Base-by-base conservation (phyloP, 2,329 filamentous ascomycete species). In the Paecilomyces fulvus region DNA sequence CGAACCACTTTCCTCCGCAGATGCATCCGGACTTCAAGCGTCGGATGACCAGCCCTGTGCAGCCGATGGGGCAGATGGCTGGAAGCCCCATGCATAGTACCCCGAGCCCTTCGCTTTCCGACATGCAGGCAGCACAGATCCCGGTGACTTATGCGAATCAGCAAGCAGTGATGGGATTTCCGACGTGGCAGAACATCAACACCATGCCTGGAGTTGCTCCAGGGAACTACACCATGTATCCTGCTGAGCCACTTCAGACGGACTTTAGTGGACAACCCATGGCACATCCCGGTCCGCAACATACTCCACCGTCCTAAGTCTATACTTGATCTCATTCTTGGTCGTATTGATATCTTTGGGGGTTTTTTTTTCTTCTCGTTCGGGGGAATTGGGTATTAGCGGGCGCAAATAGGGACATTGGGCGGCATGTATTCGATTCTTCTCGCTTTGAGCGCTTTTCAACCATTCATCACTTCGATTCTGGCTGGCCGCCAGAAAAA, bases 31-130 rank as follows among this genome's bases (percentile, higher is more conserved):
- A 73, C 52, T 59, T 71, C 33, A 73, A 73, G 56, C 65, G 70
- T 28, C 65, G 70, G 52, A 72, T 73, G 66, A 73, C 70, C 2
- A 70, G 67, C 33, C 70, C 70, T 4, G 64, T 63, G 8, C 67
- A 73, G 30, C 55, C 61, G 4, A 60, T 67, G 25, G 53, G 52
- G 30, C 48, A 43, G 17, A 46, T 53, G 30, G 33, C 64, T 62
- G 20, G 55, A 56, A 37, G 59, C 21, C 51, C 58, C 55, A n/a
- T 59, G 60, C 54, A 64, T 60, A 43, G 20, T 43, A 53, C 60
- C 61, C 31, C 69, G 12, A 64, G 61, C 52, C 61, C 69, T 2
- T 58, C 67, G 14, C 33, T 60, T 53, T 20, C 65, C 1, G 67
- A 69, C 17, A 63, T 71, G 55, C 65, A 67, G 37, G 57, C 58